A percentile compares a stretch with the other conserved stretches of the same genome.
Evolutionary conservation across 768 basidiomycete genomes (phyloP).

Genomic region (Suillus occidentalis): DNA sequence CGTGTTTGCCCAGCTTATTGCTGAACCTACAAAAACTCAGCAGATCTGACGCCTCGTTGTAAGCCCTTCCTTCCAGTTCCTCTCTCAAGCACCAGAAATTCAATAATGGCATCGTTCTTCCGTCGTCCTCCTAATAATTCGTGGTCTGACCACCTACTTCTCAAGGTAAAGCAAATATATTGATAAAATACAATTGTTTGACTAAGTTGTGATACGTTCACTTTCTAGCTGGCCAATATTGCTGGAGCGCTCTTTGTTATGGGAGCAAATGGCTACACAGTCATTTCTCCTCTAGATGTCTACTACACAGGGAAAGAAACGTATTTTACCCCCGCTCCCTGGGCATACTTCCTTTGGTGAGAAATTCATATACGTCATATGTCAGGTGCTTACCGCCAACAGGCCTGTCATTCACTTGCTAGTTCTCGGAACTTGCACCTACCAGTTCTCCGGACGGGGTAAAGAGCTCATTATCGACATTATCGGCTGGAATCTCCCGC

Average conservation of each 20-base stretch:
- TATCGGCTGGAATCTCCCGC: slow-evolving; percentile 64
- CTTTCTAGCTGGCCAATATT: slow-evolving; percentile 50
- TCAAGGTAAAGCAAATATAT: slow-evolving; percentile 45
- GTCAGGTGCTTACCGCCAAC: slow-evolving; percentile 4
- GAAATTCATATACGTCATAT: slow-evolving; percentile 13
- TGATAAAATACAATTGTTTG: slow-evolving; percentile 2
- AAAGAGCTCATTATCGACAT: slow-evolving; percentile 60
- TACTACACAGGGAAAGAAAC: slow-evolving; percentile 56
- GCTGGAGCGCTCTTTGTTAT: slow-evolving; percentile 55
- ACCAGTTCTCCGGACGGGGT: slow-evolving; percentile 55
- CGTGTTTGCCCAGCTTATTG: background rate
- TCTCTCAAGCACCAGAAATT: slow-evolving; percentile 6
- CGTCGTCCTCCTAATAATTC: slow-evolving; percentile 17
- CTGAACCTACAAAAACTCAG: slow-evolving; percentile 27
- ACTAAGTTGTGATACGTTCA: slow-evolving; percentile 4
- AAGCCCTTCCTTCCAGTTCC: slow-evolving; percentile 12
- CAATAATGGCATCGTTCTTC: slow-evolving; percentile 28
- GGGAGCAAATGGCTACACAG: slow-evolving; percentile 60
- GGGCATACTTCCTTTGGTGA: slow-evolving; percentile 63
- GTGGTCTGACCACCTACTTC: slow-evolving; percentile 50
- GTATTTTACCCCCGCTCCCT: slow-evolving; percentile 66
- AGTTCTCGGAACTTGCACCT: slow-evolving; percentile 63
- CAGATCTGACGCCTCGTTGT: slow-evolving; percentile 13
- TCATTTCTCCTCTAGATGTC: slow-evolving; percentile 51
- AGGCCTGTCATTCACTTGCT: slow-evolving; percentile 67